A percentile compares a stretch with the other conserved stretches of the same genome.
Evolutionary conservation across 768 basidiomycete genomes (phyloP).

Genomic region (Lactarius tabidus): DNA sequence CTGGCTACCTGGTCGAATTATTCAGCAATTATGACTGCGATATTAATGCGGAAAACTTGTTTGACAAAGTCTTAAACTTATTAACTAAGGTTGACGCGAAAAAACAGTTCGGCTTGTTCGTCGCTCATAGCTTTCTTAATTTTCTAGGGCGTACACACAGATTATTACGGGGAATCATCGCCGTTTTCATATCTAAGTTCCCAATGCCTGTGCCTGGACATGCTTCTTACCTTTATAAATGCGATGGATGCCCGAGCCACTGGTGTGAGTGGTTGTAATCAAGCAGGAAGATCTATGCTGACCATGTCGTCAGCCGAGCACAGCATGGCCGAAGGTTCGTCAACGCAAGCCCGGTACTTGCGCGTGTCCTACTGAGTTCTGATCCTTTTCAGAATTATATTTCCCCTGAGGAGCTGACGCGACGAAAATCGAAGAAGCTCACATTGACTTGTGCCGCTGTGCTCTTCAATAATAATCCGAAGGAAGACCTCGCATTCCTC

Average conservation of each 20-base stretch:
- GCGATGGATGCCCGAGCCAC: constrained; percentile 74
- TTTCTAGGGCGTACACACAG: constrained; percentile 73
- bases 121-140: constrained; percentile 12
- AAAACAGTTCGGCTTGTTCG: background rate
- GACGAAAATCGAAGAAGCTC: constrained; percentile 76
- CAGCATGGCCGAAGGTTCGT: constrained; percentile 64
- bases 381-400: constrained; percentile 45
- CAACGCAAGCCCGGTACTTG: background rate
- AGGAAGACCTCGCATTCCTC: constrained; percentile 81
- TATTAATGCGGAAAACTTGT: constrained; percentile 93
- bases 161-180: constrained; percentile 51
- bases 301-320: constrained; percentile 30
- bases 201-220: constrained; percentile 85
- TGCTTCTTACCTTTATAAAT: constrained; percentile 81
- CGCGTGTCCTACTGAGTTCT: background rate
- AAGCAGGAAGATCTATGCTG: background rate
- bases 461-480: constrained; percentile 94
- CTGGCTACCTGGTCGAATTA: constrained; percentile 92
- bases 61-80: constrained; percentile 85
- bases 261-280: constrained; percentile 35
- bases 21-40: constrained; percentile 98
- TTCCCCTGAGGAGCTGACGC: constrained; percentile 52
- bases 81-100: constrained; percentile 53
- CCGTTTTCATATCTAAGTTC: constrained; percentile 69
- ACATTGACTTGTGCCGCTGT: constrained; percentile 75